Base-by-base conservation (phyloP, 192 early-diverging fungal genomes). In the Backusella liffmaniae region DNA sequence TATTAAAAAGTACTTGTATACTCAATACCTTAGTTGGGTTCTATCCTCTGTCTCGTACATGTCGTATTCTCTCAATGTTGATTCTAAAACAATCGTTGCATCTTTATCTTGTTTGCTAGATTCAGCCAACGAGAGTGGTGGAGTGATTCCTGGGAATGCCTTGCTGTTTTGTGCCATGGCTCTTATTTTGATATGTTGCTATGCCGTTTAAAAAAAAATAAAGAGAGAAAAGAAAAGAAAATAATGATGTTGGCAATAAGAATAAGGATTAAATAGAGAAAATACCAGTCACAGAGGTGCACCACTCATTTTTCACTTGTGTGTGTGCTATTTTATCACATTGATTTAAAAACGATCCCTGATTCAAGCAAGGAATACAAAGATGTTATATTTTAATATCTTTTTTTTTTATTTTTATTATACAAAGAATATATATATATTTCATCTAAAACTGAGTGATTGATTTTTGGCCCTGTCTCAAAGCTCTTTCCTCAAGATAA, bases 1-100 rank as follows among this genome's bases (percentile, higher is more conserved):
- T 13, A 7, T 41, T 41, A 41, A 7, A 5, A 44, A 16, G 12
- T 4, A 16, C 42, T 41, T 21, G 10, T 3, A 16, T 74, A 23
- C 10, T 4, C 23, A 16, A 42, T 75, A 90, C 89, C 90, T 79
- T 70, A 88, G 75, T 32, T 79, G 77, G 5, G 86, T 75, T 71
- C 87, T 86, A 71, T 92, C 84, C 34, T 86, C 82, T 49, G 73
- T 81, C 70, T 92, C 91, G 79, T 87, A 90, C 78, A 86, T 86
- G 7, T 84, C 81, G 46, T 85, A 76, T 21, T 84, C 80, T n/a
- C 72, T 77, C 56, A 92, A 68, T 3, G 88, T 85, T 21, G 79
- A 51, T 15, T 86, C 82, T 13, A 92, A 70, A 5, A 72, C 41
- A 29, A 77, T 75, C 9, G 84, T 89, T 5, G 76, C 75, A 4